phyloP scores from a whole-genome alignment of 1,139 yeast species.

The Pichia sp. region DNA sequence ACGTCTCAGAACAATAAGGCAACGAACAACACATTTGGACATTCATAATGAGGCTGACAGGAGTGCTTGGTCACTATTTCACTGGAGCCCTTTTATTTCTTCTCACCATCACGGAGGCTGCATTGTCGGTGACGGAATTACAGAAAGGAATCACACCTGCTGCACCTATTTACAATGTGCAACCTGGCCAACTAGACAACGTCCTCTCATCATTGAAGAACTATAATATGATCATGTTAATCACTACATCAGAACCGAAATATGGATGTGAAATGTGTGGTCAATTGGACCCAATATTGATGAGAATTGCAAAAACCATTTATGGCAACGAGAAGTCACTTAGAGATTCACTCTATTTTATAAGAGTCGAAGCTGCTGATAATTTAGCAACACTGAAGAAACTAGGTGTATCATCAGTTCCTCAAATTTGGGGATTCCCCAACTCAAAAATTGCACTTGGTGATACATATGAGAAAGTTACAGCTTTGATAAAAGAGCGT shows the following conservation, averaged over 20 bases:
- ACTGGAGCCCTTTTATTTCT: no score
- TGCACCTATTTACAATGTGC: constrained; percentile 12
- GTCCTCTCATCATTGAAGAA: constrained; percentile 31
- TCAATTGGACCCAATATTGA: constrained; percentile 33
- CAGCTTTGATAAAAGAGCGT: constrained; percentile 28
- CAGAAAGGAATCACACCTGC: constrained; percentile 11
- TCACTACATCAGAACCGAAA: constrained; percentile 36
- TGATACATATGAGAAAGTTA: constrained; percentile 6
- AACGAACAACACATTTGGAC: no score
- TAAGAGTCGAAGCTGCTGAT: constrained; percentile 43
- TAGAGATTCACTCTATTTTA: constrained; percentile 37
- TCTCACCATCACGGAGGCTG: neutral
- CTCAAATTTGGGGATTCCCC: constrained; percentile 61
- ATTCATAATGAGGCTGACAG: no score
- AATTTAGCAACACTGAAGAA: constrained; percentile 34
- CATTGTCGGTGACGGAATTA: constrained; percentile 1
- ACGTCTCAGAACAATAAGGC: no score
- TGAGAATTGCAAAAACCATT: constrained; percentile 39
- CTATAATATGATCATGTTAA: constrained; percentile 35
- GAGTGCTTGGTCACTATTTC: no score
- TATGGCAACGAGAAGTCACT: constrained; percentile 33
- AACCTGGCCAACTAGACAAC: constrained; percentile 14
- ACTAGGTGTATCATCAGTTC: constrained; percentile 43
- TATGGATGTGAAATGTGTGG: constrained; percentile 37
- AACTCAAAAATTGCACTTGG: constrained; percentile 22